A percentile compares a stretch with the other conserved stretches of the same genome.
These are phyloP conservation scores for Cystobasidiaceae sp. DNA, from an alignment of 1,284 basidiomycete species.

Conservation along the genomic window DNA sequence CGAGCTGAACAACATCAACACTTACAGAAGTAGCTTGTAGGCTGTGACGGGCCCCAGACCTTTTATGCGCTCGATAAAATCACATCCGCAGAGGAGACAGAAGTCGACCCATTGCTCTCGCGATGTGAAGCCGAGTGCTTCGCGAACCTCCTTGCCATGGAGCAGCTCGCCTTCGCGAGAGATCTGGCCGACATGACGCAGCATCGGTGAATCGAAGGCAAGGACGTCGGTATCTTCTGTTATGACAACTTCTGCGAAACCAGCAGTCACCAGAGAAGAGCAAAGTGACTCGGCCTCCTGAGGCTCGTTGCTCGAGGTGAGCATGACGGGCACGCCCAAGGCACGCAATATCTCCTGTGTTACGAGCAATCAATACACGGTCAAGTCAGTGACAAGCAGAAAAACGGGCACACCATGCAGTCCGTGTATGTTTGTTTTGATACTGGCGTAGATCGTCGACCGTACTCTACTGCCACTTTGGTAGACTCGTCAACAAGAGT, in stretches of 20 bases:
- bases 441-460: not conserved
- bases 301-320: slow-evolving; percentile 27
- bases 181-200: slow-evolving; percentile 39
- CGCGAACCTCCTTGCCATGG: slow-evolving; percentile 10
- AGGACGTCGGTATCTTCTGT: slow-evolving; percentile 47
- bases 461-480: slow-evolving; percentile 14
- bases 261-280: slow-evolving; percentile 42
- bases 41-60: slow-evolving; percentile 25
- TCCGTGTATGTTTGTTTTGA: slow-evolving; percentile 11
- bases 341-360: slow-evolving; percentile 21
- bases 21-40: slow-evolving; percentile 20
- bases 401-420: not conserved
- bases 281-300: slow-evolving; percentile 47
- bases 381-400: not conserved
- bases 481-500: slow-evolving; percentile 13
- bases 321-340: slow-evolving; percentile 29
- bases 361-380: not conserved
- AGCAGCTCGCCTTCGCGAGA: slow-evolving; percentile 7
- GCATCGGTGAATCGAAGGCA: slow-evolving; percentile 44
- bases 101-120: slow-evolving; percentile 32
- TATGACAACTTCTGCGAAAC: slow-evolving; percentile 44
- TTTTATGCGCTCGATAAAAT: slow-evolving; percentile 29
- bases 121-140: slow-evolving; percentile 3
- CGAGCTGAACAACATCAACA: not conserved
- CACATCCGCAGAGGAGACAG: slow-evolving; percentile 29